phyloP scores from a whole-genome alignment of 306 rosid species.

The Vigna radiata region DNA sequence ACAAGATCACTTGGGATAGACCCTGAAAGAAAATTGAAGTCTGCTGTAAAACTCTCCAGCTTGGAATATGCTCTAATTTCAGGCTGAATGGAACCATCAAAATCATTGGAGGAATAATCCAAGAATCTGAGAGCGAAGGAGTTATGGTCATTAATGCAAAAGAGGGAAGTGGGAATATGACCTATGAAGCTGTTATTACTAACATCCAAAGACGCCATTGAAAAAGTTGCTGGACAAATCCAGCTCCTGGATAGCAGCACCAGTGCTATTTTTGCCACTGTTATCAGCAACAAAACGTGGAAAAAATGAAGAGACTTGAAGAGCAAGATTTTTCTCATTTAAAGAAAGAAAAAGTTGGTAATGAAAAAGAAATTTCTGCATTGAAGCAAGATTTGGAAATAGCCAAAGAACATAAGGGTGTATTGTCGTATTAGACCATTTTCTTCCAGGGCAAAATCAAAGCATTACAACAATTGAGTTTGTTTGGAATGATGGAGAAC shows the following conservation, averaged over 20 bases:
- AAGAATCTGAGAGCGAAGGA: constrained; percentile 55
- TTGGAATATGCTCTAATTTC: too few relatives aligned
- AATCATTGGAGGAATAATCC: constrained; percentile 75
- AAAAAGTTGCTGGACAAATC: constrained; percentile 82
- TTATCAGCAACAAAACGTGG: constrained; percentile 37
- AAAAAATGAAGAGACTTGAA: constrained; percentile 65
- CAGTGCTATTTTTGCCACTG: neutral
- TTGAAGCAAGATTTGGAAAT: constrained; percentile 72
- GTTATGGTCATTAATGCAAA: constrained; percentile 48
- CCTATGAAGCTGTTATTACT: constrained; percentile 83
- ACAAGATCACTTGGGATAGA: constrained; percentile 67
- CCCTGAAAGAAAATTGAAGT: too few relatives aligned
- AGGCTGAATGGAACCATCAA: constrained; percentile 50
- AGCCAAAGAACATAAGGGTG: constrained; percentile 72
- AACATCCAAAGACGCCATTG: constrained; percentile 79
- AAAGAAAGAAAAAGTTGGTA: constrained; percentile 69
- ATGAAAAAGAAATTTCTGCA: constrained; percentile 65
- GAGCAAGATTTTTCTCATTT: constrained; percentile 71
- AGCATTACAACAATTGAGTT: constrained; percentile 79
- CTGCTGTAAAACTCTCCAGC: too few relatives aligned
- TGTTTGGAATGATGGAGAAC: constrained; percentile 89
- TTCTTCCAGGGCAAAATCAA: constrained; percentile 87
- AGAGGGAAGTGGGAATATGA: constrained; percentile 56
- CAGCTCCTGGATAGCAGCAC: constrained; percentile 46
- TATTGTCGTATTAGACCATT: constrained; percentile 97